Evolutionary conservation across 2,329 filamentous ascomycete species (phyloP).

Genomic region (Hymenoscyphus fraxineus): DNA sequence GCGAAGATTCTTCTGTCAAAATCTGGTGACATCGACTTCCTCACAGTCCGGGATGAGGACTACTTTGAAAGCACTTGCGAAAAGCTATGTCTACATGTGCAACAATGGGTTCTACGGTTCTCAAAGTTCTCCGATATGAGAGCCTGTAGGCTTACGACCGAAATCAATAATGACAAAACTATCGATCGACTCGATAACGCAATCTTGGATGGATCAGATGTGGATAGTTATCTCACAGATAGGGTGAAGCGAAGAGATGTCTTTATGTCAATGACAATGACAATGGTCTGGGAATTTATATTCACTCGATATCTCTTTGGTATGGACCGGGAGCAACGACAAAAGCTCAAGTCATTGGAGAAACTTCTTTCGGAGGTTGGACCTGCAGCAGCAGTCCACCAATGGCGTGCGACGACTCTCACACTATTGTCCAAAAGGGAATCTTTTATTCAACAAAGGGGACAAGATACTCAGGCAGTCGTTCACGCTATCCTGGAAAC

Average conservation of each 20-base stretch:
- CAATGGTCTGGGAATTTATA: slow-evolving; percentile 98
- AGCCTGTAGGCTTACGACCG: slow-evolving; percentile 74
- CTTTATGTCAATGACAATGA: slow-evolving; percentile 99
- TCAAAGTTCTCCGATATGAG: slow-evolving; percentile 96
- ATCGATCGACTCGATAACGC: slow-evolving; percentile 93
- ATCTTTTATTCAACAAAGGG: slow-evolving; percentile 76
- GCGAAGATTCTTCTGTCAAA: slow-evolving; percentile 56
- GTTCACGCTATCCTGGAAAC: slow-evolving; percentile 85
- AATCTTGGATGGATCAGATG: slow-evolving; percentile 89
- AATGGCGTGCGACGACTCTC: slow-evolving; percentile 94
- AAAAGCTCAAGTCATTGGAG: slow-evolving; percentile 94
- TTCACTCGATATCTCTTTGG: slow-evolving; percentile 98
- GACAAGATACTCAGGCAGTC: slow-evolving; percentile 92
- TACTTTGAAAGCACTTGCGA: slow-evolving; percentile 94
- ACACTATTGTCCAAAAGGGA: slow-evolving; percentile 79
- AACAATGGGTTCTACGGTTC: slow-evolving; percentile 97
- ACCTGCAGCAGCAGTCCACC: slow-evolving; percentile 81
- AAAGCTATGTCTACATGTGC: slow-evolving; percentile 89
- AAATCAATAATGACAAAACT: slow-evolving; percentile 88
- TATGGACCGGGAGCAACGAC: slow-evolving; percentile 95
- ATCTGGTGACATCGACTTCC: slow-evolving; percentile 65
- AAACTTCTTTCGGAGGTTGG: slow-evolving; percentile 88
- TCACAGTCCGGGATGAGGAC: slow-evolving; percentile 80
- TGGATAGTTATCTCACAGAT: slow-evolving; percentile 82
- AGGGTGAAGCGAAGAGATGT: slow-evolving; percentile 85